These are phyloP conservation scores for Aspergillus amoenus DNA, from an alignment of 2,329 filamentous ascomycete genomes.

Conservation along the genomic window DNA sequence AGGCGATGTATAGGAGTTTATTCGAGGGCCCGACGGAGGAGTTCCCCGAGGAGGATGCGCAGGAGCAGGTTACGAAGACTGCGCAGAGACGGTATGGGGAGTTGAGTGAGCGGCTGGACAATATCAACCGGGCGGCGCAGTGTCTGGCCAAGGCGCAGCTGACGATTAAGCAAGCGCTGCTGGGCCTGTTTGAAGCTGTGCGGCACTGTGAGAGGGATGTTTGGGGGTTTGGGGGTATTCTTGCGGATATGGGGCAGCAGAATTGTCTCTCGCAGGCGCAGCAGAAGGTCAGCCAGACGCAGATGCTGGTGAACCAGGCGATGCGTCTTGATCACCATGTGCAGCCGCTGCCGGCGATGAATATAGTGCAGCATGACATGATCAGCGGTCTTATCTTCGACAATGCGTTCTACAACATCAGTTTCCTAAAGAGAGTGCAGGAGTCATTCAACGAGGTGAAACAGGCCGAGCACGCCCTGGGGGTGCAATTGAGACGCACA, in stretches of 20 bases:
- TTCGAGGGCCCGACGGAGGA: constrained; percentile 2
- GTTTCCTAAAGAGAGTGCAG: neutral
- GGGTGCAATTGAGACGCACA: neutral
- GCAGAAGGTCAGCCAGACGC: constrained; percentile 7
- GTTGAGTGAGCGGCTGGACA: neutral
- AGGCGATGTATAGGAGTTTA: neutral
- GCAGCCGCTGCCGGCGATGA: neutral
- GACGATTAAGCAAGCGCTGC: neutral
- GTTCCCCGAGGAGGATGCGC: constrained; percentile 5
- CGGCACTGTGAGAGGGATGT: neutral
- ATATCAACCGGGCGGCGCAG: neutral
- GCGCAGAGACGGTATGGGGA: neutral
- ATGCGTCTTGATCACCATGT: neutral
- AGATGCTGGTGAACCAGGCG: constrained; percentile 1
- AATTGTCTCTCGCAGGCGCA: constrained; percentile 1
- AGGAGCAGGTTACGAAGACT: neutral
- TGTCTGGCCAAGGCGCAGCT: constrained; percentile 3
- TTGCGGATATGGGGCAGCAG: neutral
- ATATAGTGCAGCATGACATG: constrained; percentile 1
- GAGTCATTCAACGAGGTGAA: neutral
- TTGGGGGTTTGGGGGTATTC: neutral
- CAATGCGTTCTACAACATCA: neutral
- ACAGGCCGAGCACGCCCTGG: neutral
- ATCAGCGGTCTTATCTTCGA: constrained; percentile 1
- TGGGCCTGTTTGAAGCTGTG: neutral